These are phyloP conservation scores for Epichloe festucae DNA, from an alignment of 2,329 filamentous ascomycete species.

Conservation along the genomic window DNA sequence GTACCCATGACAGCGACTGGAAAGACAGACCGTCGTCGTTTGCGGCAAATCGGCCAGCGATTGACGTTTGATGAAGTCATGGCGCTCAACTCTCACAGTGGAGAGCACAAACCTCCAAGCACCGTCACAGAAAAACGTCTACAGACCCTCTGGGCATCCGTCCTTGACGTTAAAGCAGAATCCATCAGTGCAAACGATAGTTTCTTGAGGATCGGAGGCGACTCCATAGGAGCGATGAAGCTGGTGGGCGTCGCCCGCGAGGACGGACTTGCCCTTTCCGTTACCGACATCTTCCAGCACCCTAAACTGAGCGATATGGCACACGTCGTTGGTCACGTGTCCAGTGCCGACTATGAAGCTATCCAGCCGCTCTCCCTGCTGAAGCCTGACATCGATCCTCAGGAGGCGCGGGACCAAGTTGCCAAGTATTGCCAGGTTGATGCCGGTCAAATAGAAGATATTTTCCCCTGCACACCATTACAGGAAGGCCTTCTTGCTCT, in stretches of 20 bases:
- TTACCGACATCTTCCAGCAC: conserved; percentile 7
- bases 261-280: conserved; percentile 8
- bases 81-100: not conserved
- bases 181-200: conserved; percentile 8
- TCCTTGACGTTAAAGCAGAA: conserved; percentile 4
- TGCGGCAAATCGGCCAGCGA: conserved; percentile 2
- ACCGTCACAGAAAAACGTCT: conserved; percentile 2
- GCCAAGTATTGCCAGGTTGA: not conserved
- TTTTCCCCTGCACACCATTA: conserved; percentile 7
- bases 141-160: conserved; percentile 8
- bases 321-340: not conserved
- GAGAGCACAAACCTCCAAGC: not conserved
- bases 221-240: conserved; percentile 20
- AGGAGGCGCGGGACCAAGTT: not conserved
- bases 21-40: conserved; percentile 8
- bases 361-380: conserved; percentile 1
- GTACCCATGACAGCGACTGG: conserved; percentile 7
- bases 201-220: conserved; percentile 15
- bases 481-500: conserved; percentile 8
- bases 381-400: not conserved
- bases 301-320: conserved; percentile 1
- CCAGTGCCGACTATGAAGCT: not conserved
- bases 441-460: conserved; percentile 2
- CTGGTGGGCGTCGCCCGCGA: conserved; percentile 1
- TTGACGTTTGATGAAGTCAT: not conserved